phyloP scores from a whole-genome alignment of 371 early-diverging fungal species.

The Zopfochytrium polystomum region DNA sequence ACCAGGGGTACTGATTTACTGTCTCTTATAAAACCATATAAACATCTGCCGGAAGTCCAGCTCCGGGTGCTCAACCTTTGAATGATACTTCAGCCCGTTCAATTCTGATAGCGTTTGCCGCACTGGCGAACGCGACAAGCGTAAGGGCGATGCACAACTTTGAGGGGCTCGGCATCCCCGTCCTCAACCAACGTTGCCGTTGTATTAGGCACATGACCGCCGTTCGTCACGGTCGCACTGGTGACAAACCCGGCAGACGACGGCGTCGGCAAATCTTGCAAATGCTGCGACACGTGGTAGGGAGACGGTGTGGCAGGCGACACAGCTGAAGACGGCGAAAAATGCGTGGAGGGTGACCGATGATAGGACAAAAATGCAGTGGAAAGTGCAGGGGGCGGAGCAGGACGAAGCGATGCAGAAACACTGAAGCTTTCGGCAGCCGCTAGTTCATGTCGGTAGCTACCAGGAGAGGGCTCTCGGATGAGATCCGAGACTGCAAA shows the following conservation, averaged over 20 bases:
- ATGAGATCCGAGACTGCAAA: conserved; percentile 9
- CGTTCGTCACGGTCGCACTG: neutral
- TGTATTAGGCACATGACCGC: neutral
- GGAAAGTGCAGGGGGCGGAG: too few relatives aligned
- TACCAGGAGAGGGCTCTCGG: conserved; percentile 6
- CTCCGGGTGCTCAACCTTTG: conserved; percentile 31
- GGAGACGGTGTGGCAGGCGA: too few relatives aligned
- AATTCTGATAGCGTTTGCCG: conserved; percentile 41
- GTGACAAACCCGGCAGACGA: neutral
- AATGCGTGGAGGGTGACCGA: too few relatives aligned
- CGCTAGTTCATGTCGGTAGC: neutral
- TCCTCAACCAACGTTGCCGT: conserved; percentile 15
- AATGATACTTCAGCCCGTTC: conserved; percentile 47
- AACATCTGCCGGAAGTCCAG: conserved; percentile 33
- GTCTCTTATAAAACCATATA: too few relatives aligned
- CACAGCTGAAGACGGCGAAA: neutral
- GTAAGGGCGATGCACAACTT: conserved; percentile 25
- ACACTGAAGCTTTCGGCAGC: too few relatives aligned
- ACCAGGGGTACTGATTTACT: conserved; percentile 25
- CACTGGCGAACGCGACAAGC: conserved; percentile 26
- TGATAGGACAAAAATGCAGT: too few relatives aligned
- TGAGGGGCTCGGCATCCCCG: conserved; percentile 18
- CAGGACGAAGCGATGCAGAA: too few relatives aligned
- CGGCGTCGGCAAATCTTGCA: neutral
- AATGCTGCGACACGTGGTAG: too few relatives aligned